phyloP scores from a whole-genome alignment of 2,329 filamentous ascomycete species.

The Curvularia verruculosa region DNA sequence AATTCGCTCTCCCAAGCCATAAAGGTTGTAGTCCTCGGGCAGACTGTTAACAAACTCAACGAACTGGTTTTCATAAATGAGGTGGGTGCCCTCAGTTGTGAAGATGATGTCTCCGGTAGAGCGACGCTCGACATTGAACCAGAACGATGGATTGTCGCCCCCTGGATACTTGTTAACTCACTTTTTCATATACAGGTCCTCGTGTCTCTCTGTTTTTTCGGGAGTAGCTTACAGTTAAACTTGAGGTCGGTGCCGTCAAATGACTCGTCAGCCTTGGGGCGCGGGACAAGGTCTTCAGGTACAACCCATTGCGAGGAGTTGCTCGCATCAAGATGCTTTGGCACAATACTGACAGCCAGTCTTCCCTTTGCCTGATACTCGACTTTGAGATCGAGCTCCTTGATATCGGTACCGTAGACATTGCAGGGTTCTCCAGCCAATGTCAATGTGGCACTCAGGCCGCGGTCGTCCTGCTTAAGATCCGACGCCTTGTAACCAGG shows the following conservation, averaged over 20 bases:
- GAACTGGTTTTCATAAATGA: slow-evolving; percentile 80
- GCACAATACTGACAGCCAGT: slow-evolving; percentile 72
- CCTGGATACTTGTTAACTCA: slow-evolving; percentile 40
- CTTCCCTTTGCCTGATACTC: slow-evolving; percentile 70
- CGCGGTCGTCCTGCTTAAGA: slow-evolving; percentile 54
- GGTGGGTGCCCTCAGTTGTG: slow-evolving; percentile 65
- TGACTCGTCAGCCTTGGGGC: slow-evolving; percentile 55
- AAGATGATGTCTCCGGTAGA: slow-evolving; percentile 71
- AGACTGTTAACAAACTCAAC: slow-evolving; percentile 72
- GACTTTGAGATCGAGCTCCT: slow-evolving; percentile 69
- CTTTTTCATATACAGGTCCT: neutral
- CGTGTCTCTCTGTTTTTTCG: too few relatives aligned
- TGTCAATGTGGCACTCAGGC: slow-evolving; percentile 59
- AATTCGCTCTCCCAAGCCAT: slow-evolving; percentile 76
- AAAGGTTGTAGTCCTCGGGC: slow-evolving; percentile 75
- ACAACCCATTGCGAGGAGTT: slow-evolving; percentile 73
- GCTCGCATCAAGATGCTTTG: slow-evolving; percentile 64
- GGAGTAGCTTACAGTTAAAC: slow-evolving; percentile 49
- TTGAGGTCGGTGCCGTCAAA: slow-evolving; percentile 54
- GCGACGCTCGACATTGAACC: slow-evolving; percentile 61
- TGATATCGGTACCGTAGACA: slow-evolving; percentile 77
- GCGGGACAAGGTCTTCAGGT: slow-evolving; percentile 66
- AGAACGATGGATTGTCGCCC: slow-evolving; percentile 64
- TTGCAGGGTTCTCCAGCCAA: slow-evolving; percentile 67
- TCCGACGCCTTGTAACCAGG: slow-evolving; percentile 64